Evolutionary conservation across 306 rosid species (phyloP).

Genomic region (Quercus engelmannii): DNA sequence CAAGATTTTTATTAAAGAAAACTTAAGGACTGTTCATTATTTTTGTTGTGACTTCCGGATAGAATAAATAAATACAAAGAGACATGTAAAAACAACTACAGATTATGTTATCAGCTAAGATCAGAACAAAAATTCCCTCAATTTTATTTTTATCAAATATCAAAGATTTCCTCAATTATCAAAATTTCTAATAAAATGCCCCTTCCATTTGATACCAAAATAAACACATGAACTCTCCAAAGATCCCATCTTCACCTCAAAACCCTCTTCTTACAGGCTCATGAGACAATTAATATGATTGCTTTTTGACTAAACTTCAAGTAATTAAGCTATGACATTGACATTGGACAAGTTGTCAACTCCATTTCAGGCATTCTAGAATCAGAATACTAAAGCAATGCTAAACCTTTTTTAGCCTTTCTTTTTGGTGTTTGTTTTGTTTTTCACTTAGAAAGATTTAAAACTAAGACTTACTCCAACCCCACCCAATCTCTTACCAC

Average conservation of each 20-base stretch:
- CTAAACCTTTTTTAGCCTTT: neutral
- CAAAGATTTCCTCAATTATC: no score
- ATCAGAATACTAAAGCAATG: neutral
- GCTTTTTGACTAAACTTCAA: no score
- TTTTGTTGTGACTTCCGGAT: no score
- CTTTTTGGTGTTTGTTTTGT: neutral
- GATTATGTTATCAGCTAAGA: no score
- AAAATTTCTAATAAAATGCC: neutral
- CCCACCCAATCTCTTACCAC: neutral
- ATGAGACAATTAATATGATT: neutral
- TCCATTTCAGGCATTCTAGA: neutral
- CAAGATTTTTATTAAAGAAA: neutral
- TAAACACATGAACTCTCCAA: neutral
- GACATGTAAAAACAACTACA: no score
- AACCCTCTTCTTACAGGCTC: neutral
- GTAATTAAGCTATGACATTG: neutral
- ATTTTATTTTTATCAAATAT: no score
- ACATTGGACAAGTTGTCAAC: neutral
- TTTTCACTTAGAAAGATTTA: neutral
- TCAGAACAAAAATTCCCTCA: no score
- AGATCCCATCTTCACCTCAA: neutral
- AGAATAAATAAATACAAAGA: no score
- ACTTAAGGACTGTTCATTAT: neutral
- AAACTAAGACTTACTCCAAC: no score
- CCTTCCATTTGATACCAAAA: neutral